Evolutionary conservation across 2,329 filamentous ascomycete genomes (phyloP).

Genomic region (Aspergillus sergii): DNA sequence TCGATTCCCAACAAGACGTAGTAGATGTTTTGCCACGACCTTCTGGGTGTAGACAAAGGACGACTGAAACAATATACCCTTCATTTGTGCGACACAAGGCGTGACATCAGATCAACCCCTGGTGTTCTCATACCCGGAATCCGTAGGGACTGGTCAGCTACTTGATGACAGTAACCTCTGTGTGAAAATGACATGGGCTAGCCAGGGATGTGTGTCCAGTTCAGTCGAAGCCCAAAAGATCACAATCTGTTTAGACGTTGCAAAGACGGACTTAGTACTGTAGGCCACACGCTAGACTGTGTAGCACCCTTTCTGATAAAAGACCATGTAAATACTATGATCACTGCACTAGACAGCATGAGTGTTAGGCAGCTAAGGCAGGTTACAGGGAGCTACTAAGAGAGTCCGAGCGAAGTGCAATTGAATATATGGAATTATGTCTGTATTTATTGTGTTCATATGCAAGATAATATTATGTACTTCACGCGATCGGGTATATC

Average conservation of each 20-base stretch:
- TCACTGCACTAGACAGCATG: neutral
- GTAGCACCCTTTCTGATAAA: neutral
- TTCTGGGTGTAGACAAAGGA: neutral
- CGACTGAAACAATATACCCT: neutral
- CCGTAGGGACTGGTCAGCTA: too few species aligned
- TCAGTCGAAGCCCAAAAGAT: neutral
- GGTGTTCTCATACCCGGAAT: too few species aligned
- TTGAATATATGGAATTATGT: neutral
- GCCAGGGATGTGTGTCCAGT: neutral
- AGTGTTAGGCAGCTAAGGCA: neutral
- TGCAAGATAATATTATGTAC: neutral
- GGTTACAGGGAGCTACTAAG: neutral
- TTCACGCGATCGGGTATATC: neutral
- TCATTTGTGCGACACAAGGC: neutral
- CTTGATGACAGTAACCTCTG: too few species aligned
- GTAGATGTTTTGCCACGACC: neutral
- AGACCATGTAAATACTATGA: neutral
- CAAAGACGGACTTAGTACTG: too few species aligned
- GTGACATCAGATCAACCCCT: too few species aligned
- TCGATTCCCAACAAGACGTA: neutral
- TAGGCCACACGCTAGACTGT: too few species aligned
- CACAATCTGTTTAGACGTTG: too few species aligned
- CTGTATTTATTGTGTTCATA: neutral
- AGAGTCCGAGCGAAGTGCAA: neutral
- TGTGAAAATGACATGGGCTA: neutral